Base-by-base conservation (phyloP, 75 land plant genomes). In the Sequoiadendron giganteum region DNA sequence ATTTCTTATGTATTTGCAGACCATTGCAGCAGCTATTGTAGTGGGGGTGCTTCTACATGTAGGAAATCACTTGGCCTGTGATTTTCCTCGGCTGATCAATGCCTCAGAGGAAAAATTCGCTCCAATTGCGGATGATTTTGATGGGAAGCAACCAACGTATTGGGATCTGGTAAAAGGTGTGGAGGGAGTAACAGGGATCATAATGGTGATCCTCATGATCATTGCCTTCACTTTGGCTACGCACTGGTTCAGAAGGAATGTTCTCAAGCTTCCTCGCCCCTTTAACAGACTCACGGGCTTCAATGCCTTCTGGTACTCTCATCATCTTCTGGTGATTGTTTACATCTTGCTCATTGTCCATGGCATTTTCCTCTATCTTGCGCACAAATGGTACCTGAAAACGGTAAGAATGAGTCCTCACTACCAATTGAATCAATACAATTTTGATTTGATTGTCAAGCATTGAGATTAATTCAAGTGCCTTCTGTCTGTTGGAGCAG, bases 251-350 rank as follows among this genome's bases (percentile, higher is more conserved):
- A 88, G 96, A 54, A 88, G 94, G 68, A 93, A 87, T 85, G 89
- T 89, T 2, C 85, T 96, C 85, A 96, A 94, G 92, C 92, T 96
- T 55, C 97, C 97, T 10, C 91, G 95, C 92, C 97, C 97, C 8
- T 91, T 95, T 38, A 93, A 96, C 86, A 89, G 94, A 58, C 70
- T 96, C 84, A 92, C 96, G 6, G 97, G 97, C 36, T 96, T 93
- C 93, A 96, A 96, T 88, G 97, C 96, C 36, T 96, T 96, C 85
- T 95, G 96, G 97, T 96, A 96, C 89, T 93, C 94, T 14, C 97
- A 96, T 88, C 97, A 96, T 85, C 85, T 96, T 2, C 92, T 96
- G 40, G 85, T 91, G 54, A 49, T 96, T 49, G 97, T 96, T 49
- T 96, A 96, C 88, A 85, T 90, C 75, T 90, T 96, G 89, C 93